phyloP scores from a whole-genome alignment of 768 basidiomycete genomes.

The Russula earlei region DNA sequence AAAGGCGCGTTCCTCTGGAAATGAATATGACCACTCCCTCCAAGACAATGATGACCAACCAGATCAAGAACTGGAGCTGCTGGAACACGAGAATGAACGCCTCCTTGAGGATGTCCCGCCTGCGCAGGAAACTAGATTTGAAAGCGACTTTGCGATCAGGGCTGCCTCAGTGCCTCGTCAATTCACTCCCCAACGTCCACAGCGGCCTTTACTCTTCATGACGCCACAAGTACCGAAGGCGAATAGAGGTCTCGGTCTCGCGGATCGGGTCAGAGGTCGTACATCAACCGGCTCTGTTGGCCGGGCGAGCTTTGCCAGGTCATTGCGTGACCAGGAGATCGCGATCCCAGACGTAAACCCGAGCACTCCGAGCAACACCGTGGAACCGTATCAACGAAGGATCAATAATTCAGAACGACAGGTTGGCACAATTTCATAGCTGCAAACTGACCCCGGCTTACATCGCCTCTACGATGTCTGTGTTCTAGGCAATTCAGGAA shows the following conservation, averaged over 20 bases:
- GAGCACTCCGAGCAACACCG: neutral
- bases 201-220: slow-evolving; percentile 39
- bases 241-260: slow-evolving; percentile 1
- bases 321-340: slow-evolving; percentile 51
- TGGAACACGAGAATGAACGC: slow-evolving; percentile 12
- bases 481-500: slow-evolving; percentile 48
- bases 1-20: slow-evolving; percentile 2
- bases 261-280: slow-evolving; percentile 18
- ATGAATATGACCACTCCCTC: slow-evolving; percentile 13
- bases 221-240: slow-evolving; percentile 40
- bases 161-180: slow-evolving; percentile 9
- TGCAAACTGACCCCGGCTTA: neutral
- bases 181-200: slow-evolving; percentile 23
- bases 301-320: slow-evolving; percentile 38
- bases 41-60: slow-evolving; percentile 24
- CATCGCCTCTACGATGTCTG: neutral
- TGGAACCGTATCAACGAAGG: neutral
- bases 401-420: slow-evolving; percentile 6
- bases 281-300: slow-evolving; percentile 22
- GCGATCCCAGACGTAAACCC: slow-evolving; percentile 31
- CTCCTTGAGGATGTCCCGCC: slow-evolving; percentile 18
- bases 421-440: neutral
- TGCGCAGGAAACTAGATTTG: slow-evolving; percentile 8
- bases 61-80: slow-evolving; percentile 15
- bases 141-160: neutral